Conservation (phyloP, 176 grass and related monocot genomes). For the Neostapfia colusana region DNA sequence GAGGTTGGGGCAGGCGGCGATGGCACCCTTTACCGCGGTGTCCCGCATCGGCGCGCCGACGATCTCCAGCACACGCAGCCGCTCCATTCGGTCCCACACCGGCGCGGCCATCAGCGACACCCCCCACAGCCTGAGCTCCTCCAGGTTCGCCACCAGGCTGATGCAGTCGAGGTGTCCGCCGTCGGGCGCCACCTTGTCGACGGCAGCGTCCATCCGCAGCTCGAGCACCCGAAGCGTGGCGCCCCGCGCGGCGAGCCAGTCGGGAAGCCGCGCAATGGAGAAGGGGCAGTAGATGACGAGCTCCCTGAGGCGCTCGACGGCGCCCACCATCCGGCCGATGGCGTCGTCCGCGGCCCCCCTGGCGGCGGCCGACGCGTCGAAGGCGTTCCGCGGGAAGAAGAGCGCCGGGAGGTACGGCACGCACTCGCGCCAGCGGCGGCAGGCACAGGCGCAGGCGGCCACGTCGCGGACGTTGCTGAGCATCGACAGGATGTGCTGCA, state of each 20-base stretch:
- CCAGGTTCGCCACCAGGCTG: conserved; percentile 46
- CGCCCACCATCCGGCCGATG: conserved; percentile 72
- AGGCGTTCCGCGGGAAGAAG: conserved; percentile 82
- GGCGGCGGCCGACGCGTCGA: conserved; percentile 33
- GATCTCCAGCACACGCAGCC: conserved; percentile 72
- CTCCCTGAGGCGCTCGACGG: conserved; percentile 57
- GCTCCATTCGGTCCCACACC: conserved; percentile 53
- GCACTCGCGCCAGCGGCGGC: conserved; percentile 74
- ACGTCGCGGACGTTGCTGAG: conserved; percentile 83
- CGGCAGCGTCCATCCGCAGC: conserved; percentile 65
- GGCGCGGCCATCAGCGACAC: conserved; percentile 60
- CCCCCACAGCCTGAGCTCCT: conserved; percentile 83
- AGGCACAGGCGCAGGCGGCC: conserved; percentile 72
- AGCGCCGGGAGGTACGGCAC: conserved; percentile 82
- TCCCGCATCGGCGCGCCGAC: conserved; percentile 74
- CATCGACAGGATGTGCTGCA: conserved; percentile 76
- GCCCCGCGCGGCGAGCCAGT: conserved; percentile 56
- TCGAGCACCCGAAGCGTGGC: conserved; percentile 71
- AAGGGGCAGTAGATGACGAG: conserved; percentile 96
- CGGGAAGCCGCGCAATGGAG: conserved; percentile 55
- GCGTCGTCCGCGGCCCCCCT: conserved; percentile 48
- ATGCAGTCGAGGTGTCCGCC: conserved; percentile 62
- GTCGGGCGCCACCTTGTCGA: conserved; percentile 42
- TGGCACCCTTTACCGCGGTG: conserved; percentile 50
- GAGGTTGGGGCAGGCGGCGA: conserved; percentile 74